Percentiles rank a stretch among this genome's conserved stretches.
Conservation (phyloP, 2,329 filamentous ascomycete genomes). For the Colletotrichum horii region DNA sequence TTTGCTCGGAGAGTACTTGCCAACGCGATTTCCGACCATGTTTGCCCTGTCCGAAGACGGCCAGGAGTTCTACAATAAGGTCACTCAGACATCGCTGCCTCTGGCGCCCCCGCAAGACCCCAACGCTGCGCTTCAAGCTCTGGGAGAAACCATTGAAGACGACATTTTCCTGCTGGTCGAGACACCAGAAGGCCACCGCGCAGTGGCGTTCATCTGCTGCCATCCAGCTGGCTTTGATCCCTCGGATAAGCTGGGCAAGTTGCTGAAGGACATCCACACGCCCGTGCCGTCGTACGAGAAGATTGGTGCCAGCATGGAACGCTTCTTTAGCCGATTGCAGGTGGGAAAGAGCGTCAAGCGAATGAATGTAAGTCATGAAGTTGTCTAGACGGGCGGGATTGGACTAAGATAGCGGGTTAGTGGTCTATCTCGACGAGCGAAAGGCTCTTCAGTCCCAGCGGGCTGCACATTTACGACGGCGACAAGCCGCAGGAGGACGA, state of each 20-base stretch:
- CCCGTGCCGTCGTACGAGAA: constrained; percentile 61
- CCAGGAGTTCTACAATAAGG: constrained; percentile 42
- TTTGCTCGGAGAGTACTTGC: constrained; percentile 52
- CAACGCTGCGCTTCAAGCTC: constrained; percentile 38
- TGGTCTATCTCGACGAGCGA: constrained; percentile 54
- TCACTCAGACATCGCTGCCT: constrained; percentile 38
- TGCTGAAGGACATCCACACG: constrained; percentile 53
- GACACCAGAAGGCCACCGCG: constrained; percentile 44
- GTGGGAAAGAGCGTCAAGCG: constrained; percentile 55
- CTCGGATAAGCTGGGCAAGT: constrained; percentile 51
- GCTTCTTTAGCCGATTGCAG: constrained; percentile 53
- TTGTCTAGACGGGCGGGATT: neutral
- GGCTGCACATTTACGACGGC: constrained; percentile 40
- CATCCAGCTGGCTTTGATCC: constrained; percentile 60
- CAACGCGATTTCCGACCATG: constrained; percentile 51
- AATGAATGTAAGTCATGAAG: constrained; percentile 47
- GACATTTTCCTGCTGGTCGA: constrained; percentile 57
- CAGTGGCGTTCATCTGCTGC: constrained; percentile 56
- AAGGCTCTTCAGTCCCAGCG: constrained; percentile 42
- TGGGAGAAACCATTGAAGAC: constrained; percentile 60
- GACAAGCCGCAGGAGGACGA: constrained; percentile 38
- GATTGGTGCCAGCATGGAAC: constrained; percentile 61
- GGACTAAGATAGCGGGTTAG: constrained; percentile 30
- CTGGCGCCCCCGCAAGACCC: constrained; percentile 32
- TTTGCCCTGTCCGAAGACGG: constrained; percentile 43